Conservation (phyloP, 306 rosid genomes). For the Acacia crassicarpa region DNA sequence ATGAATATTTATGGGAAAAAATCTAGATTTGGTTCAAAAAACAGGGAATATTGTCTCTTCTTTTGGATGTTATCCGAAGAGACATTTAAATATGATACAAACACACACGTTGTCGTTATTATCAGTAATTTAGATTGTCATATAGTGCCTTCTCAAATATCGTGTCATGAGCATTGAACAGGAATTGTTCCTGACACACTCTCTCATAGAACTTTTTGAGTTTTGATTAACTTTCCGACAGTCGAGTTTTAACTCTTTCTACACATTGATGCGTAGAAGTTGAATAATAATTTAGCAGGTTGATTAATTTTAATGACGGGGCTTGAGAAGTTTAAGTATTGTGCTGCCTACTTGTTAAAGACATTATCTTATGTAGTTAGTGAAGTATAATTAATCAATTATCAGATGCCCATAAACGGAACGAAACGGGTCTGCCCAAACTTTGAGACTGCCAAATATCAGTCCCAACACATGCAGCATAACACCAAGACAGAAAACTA, state of each 20-base stretch:
- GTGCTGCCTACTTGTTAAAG: not conserved
- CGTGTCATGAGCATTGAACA: not conserved
- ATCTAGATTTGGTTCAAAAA: not conserved
- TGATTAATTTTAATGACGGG: not conserved
- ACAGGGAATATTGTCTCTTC: not conserved
- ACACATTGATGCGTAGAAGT: not conserved
- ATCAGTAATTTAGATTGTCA: not conserved
- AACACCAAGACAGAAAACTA: no score
- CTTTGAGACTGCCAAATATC: no score
- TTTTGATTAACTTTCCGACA: not conserved
- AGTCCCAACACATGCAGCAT: no score
- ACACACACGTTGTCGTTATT: no score
- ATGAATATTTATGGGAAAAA: not conserved
- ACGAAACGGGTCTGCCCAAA: no score
- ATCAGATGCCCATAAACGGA: not conserved
- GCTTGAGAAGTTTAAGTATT: not conserved
- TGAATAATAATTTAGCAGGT: not conserved
- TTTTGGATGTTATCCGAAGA: not conserved
- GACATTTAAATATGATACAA: no score
- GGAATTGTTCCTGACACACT: not conserved
- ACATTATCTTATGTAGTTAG: not conserved
- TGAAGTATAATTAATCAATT: no score
- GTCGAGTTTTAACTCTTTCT: not conserved
- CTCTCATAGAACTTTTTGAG: not conserved
- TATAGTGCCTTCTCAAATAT: not conserved